Evolutionary conservation across 1,139 yeast species (phyloP), one percentile per base, ranked within the genome.

Genomic region (Casaregolazyma suthepensis): DNA sequence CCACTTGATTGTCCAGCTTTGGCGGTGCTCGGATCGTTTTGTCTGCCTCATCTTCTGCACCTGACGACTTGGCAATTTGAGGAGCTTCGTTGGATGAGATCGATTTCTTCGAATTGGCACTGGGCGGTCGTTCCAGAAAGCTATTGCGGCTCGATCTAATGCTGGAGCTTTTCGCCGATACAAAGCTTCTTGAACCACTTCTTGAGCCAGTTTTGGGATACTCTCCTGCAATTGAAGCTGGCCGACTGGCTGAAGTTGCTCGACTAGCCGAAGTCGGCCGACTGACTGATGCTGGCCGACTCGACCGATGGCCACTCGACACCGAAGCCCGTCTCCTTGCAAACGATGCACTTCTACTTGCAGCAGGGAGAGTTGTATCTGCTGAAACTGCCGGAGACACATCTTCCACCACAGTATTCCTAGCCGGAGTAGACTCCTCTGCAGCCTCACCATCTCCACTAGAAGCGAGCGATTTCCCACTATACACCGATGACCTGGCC

Each of bases 401-500:
- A 2, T 42, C 45, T 13, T 42, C 26, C 12, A 9, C 22, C 19
- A 40, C 42, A 13, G 40, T 29, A 12, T 26, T 23, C 18, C 38
- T 37, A 13, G 44, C 19, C 13, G 45, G 51, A 19, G 29, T 23
- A 9, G 26, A 17, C 19, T 29, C 22, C n/a, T n/a, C 45, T 10
- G 18, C 22, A 15, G 20, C 50, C 35, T 54, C 55, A 12, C 43
- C 54, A 20, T 46, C 49, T 35, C n/a, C 19, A 20, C 43, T 37
- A 13, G 52, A 44, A 48, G 47, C 46, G 4, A 61, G 60, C 1
- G 62, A 59, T 31, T 49, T 55, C 47, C 55, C 59, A 13, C 59
- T 55, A 7, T 59, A 61, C 12, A 57, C 57, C 5, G 60, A 57
- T 6, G 62, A 49, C 10, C 49, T 48, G 7, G 62, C 62, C 2